These are phyloP conservation scores for Prunus mume DNA, from an alignment of 306 rosid genomes.

Conservation along the genomic window DNA sequence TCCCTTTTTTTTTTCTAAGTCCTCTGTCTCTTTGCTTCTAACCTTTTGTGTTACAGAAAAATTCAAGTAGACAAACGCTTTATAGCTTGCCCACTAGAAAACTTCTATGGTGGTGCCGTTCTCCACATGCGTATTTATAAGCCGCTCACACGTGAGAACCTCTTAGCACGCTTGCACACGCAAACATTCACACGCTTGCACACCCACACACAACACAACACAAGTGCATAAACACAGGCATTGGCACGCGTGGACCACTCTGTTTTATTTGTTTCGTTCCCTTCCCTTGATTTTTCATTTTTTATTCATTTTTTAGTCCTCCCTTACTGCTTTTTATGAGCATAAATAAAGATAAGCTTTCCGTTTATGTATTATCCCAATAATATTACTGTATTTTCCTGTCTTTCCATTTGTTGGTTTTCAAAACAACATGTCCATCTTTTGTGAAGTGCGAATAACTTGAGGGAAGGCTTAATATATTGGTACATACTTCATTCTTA, in stretches of 20 bases:
- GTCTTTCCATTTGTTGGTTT: too few species aligned
- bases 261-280: slow-evolving; percentile 15
- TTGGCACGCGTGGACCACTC: slow-evolving; percentile 65
- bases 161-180: slow-evolving; percentile 34
- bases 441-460: too few species aligned
- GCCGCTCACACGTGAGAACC: slow-evolving; percentile 52
- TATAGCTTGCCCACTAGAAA: slow-evolving; percentile 29
- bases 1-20: slow-evolving; percentile 21
- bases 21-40: slow-evolving; percentile 31
- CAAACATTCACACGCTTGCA: slow-evolving; percentile 3
- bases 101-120: slow-evolving; percentile 18
- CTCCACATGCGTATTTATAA: slow-evolving; percentile 47
- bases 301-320: too few species aligned
- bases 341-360: too few species aligned
- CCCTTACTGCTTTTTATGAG: not conserved
- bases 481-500: too few species aligned
- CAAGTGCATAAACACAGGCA: not conserved
- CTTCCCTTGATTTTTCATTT: too few species aligned
- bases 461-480: not conserved
- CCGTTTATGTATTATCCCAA: too few species aligned
- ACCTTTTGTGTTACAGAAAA: slow-evolving; percentile 25
- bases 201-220: not conserved
- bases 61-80: slow-evolving; percentile 22
- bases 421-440: too few species aligned
- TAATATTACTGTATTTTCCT: too few species aligned